Percentiles rank a stretch among this genome's conserved stretches.
These are phyloP conservation scores for Mycena rebaudengoi DNA, from an alignment of 768 basidiomycete genomes.

Conservation along the genomic window DNA sequence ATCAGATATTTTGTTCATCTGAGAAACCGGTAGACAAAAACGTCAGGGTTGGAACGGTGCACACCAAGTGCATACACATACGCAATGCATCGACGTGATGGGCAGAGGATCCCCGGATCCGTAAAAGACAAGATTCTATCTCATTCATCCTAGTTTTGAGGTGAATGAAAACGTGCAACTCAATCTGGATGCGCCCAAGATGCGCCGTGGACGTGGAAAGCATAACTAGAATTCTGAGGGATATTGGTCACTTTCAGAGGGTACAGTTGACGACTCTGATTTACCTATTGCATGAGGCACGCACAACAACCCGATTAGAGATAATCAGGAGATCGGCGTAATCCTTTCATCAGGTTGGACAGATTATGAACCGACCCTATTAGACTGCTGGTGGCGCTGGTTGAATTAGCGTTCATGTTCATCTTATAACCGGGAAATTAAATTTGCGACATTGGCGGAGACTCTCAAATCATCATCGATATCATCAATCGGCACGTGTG, in stretches of 20 bases:
- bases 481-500: no score
- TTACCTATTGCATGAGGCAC: constrained; percentile 12
- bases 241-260: constrained; percentile 2
- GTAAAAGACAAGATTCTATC: constrained; percentile 2
- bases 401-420: no score
- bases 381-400: no score
- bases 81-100: constrained; percentile 12
- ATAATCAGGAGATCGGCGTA: constrained; percentile 17
- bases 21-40: constrained; percentile 13
- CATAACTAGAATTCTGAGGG: not conserved
- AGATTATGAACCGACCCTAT: not conserved
- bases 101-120: constrained; percentile 20
- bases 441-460: no score
- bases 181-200: no score
- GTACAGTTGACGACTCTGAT: constrained; percentile 1
- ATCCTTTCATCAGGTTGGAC: not conserved
- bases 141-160: constrained; percentile 15
- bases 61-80: not conserved
- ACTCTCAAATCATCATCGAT: no score
- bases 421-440: no score
- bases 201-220: constrained; percentile 12
- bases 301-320: constrained; percentile 17
- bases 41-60: constrained; percentile 24
- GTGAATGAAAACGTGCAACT: constrained; percentile 21
- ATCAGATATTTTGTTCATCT: constrained; percentile 21